A percentile compares a stretch with the other conserved stretches of the same genome.
Conservation (phyloP, 441 rosid species). For the Biscutella laevigata region DNA sequence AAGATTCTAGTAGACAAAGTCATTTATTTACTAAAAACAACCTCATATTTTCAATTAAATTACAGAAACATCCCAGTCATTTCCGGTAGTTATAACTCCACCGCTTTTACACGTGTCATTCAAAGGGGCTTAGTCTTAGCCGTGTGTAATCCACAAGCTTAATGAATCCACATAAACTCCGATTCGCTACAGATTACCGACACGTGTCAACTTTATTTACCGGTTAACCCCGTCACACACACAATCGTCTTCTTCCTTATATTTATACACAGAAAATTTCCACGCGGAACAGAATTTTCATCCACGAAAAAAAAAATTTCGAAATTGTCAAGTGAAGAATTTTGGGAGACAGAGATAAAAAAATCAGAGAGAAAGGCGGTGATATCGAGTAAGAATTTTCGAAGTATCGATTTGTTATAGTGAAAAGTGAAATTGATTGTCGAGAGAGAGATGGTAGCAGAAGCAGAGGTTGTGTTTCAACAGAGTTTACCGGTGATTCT, state of each 20-base stretch:
- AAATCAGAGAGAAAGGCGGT: neutral
- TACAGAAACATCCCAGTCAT: constrained; percentile 8
- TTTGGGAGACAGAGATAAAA: neutral
- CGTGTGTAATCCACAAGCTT: constrained; percentile 24
- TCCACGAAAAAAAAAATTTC: constrained; percentile 10
- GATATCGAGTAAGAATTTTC: neutral
- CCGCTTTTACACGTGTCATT: no score
- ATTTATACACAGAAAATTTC: constrained; percentile 10
- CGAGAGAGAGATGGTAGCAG: neutral
- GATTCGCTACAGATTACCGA: constrained; percentile 12
- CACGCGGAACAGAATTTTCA: neutral
- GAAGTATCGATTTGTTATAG: constrained; percentile 6
- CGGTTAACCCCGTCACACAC: constrained; percentile 25
- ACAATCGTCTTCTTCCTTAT: neutral
- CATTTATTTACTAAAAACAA: no score
- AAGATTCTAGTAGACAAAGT: no score
- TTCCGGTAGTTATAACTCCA: no score
- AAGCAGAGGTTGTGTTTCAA: no score
- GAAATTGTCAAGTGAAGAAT: constrained; percentile 16
- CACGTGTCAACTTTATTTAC: constrained; percentile 37
- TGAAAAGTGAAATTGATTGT: constrained; percentile 7
- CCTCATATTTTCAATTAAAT: no score
- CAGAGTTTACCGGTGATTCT: no score
- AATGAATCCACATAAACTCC: constrained; percentile 8
- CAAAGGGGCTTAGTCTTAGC: constrained; percentile 18